Base-by-base conservation (phyloP, 495 filamentous ascomycete genomes). In the Hyaloscypha finlandica region DNA sequence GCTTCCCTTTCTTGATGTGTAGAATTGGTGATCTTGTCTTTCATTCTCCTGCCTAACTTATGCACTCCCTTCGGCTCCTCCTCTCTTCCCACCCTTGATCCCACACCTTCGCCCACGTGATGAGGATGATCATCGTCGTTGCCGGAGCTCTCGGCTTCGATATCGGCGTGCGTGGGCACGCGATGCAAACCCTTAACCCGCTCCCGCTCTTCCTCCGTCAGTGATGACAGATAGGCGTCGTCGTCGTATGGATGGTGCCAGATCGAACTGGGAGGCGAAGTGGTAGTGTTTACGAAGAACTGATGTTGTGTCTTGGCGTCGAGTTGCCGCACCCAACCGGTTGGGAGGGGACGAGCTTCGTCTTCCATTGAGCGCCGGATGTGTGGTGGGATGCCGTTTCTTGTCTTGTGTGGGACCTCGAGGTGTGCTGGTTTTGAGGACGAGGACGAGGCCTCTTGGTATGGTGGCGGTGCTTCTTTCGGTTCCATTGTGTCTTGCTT, bases 161-260 rank as follows among this genome's bases (percentile, higher is more conserved):
- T 69, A 61, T 83, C 81, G 6, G 73, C 74, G 22, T 75, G 53
- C 59, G 70, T 80, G 14, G 76, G 72, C n/a, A 71, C 73, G 11
- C 73, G 58, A 31, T 76, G 73, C 5, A 79, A 32, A 16, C 70
- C 59, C 57, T 72, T 69, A 19, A 83, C 72, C 25, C 72, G 73
- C 57, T 77, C 73, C 8, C 81, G 71, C 64, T 83, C 80, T 8
- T 71, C 67, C 5, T 74, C 61, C 22, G 74, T 59, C 2, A 84
- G 68, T 51, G 74, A 77, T 63, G 61, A 56, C 37, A 84, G 72
- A 71, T 79, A 84, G 39, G 77, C 51, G 8, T 79, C 74, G 70
- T 83, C 82, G 66, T 84, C 82, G 70, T 84, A 83, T 2, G 82
- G 82, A 72, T 84, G 82, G 57, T 77, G 72, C 82, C 82, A 84